These are phyloP conservation scores for Schizonepeta tenuifolia DNA, from an alignment of 257 asterid genomes.

Conservation along the genomic window DNA sequence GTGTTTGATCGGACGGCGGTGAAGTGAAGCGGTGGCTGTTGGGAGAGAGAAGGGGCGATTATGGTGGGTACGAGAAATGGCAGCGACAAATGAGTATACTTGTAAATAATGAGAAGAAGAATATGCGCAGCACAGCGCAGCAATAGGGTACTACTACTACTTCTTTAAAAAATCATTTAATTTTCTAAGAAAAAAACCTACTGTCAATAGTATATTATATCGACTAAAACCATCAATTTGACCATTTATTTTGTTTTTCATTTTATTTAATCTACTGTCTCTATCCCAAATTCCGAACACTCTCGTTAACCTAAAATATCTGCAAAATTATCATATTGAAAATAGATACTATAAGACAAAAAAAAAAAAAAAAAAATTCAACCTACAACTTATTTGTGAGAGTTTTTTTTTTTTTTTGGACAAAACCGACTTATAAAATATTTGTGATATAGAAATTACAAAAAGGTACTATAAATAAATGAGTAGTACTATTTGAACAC, in stretches of 20 bases:
- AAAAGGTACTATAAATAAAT: too few relatives aligned
- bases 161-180: background rate
- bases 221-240: background rate
- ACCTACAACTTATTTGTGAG: too few relatives aligned
- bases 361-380: too few relatives aligned
- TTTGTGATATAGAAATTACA: too few relatives aligned
- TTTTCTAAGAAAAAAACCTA: background rate
- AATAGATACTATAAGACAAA: too few relatives aligned
- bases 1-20: constrained; percentile 31
- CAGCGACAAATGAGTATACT: constrained; percentile 18
- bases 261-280: too few relatives aligned
- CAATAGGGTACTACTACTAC: background rate
- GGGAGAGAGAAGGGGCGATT: constrained; percentile 35
- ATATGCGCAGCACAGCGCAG: background rate
- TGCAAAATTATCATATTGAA: too few relatives aligned
- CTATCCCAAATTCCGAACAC: too few relatives aligned
- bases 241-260: background rate
- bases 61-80: background rate
- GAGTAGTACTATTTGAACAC: too few relatives aligned
- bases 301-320: too few relatives aligned
- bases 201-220: background rate
- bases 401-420: too few relatives aligned
- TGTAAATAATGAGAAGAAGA: background rate
- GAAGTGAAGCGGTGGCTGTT: constrained; percentile 34
- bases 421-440: too few relatives aligned